phyloP scores from a whole-genome alignment of 441 rosid species.

The Jatropha podagrica region DNA sequence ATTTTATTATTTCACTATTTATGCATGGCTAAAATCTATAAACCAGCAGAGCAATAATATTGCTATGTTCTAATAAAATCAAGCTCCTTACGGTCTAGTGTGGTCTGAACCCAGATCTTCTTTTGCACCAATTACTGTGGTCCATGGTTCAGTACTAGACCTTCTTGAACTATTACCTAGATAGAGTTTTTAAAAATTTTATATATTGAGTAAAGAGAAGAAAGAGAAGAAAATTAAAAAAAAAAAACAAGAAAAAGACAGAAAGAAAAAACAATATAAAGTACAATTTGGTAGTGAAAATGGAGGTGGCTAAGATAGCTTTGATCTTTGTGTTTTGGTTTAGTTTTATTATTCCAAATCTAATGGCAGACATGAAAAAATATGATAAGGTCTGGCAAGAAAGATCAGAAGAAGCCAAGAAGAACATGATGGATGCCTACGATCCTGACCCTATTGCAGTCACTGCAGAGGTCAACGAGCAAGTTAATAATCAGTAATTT shows the following conservation, averaged over 20 bases:
- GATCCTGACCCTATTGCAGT: slow-evolving; percentile 41
- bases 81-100: slow-evolving; percentile 9
- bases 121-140: background rate
- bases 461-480: slow-evolving; percentile 34
- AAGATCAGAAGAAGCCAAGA: slow-evolving; percentile 28
- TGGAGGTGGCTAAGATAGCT: slow-evolving; percentile 13
- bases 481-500: slow-evolving; percentile 28
- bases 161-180: background rate
- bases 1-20: background rate
- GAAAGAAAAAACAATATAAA: background rate
- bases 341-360: slow-evolving; percentile 22
- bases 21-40: background rate
- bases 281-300: background rate
- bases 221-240: background rate
- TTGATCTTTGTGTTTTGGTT: slow-evolving; percentile 16
- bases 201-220: background rate
- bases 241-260: too few species aligned
- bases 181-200: background rate
- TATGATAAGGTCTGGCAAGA: slow-evolving; percentile 35
- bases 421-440: slow-evolving; percentile 30
- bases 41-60: background rate
- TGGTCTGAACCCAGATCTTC: slow-evolving; percentile 16
- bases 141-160: background rate
- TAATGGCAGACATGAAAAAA: background rate
- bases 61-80: background rate